Percentiles rank a stretch among this genome's conserved stretches.
These are phyloP conservation scores for Boeremia exigua DNA, from an alignment of 2,329 filamentous ascomycete species.

Conservation along the genomic window DNA sequence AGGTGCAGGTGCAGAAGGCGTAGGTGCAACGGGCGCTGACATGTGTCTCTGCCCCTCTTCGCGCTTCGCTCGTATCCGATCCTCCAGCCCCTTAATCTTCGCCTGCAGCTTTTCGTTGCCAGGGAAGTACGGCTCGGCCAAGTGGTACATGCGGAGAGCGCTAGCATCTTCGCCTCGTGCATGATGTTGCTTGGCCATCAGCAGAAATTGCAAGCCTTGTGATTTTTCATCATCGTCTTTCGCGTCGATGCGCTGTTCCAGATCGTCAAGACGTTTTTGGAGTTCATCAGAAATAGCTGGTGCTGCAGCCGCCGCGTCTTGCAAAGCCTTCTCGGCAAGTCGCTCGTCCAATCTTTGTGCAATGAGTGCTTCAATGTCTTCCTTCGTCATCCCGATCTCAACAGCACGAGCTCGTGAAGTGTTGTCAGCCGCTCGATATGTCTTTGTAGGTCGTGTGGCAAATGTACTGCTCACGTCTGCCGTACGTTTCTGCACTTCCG, in stretches of 20 bases:
- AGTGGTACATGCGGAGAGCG: constrained; percentile 84
- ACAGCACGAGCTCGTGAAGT: constrained; percentile 37
- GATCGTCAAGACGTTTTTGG: constrained; percentile 78
- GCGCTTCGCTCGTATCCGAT: constrained; percentile 54
- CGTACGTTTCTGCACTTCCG: constrained; percentile 54
- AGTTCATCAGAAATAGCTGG: constrained; percentile 74
- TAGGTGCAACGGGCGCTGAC: constrained; percentile 12
- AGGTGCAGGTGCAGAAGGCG: constrained; percentile 3
- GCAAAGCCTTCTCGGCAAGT: constrained; percentile 73
- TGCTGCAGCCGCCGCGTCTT: constrained; percentile 58
- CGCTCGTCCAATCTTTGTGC: constrained; percentile 92
- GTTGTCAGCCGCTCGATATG: constrained; percentile 44
- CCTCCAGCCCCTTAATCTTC: constrained; percentile 63
- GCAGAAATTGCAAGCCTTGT: constrained; percentile 81
- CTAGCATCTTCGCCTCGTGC: constrained; percentile 78
- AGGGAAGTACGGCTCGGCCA: constrained; percentile 84
- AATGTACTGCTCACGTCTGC: constrained; percentile 48
- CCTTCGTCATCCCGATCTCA: constrained; percentile 57
- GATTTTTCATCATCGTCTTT: constrained; percentile 73
- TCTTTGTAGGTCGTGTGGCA: constrained; percentile 50
- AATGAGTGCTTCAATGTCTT: constrained; percentile 87
- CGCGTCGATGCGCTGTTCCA: constrained; percentile 83
- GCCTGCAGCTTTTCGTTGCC: constrained; percentile 75
- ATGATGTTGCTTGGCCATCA: constrained; percentile 93
- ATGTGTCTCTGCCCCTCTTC: constrained; percentile 33